A percentile compares a stretch with the other conserved stretches of the same genome.
These are phyloP conservation scores for Gaeumannomyces tritici DNA, from an alignment of 2,329 filamentous ascomycete genomes.

Conservation along the genomic window DNA sequence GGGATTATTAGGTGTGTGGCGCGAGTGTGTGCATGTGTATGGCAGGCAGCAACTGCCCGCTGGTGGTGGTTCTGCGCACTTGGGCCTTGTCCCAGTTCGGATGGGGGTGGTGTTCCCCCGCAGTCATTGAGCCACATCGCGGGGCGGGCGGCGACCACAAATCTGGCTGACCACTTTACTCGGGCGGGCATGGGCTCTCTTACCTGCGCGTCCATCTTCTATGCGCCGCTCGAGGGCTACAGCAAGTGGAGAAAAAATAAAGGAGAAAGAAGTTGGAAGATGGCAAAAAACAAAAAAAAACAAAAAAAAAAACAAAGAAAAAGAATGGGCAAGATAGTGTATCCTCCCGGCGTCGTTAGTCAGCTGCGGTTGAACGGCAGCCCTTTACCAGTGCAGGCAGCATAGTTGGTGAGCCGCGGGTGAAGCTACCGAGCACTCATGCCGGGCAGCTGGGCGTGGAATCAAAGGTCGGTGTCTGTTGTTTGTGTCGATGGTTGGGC, in stretches of 20 bases:
- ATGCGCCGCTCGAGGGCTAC: background rate
- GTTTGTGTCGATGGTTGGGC: background rate
- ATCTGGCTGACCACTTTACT: background rate
- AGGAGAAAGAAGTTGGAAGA: background rate
- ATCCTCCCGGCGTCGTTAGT: background rate
- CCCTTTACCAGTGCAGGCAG: conserved; percentile 1
- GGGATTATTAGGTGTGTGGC: no score
- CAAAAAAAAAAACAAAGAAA: background rate
- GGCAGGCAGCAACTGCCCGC: background rate
- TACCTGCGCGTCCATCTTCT: conserved; percentile 21
- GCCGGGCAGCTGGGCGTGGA: background rate
- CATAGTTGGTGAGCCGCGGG: background rate
- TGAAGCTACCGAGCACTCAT: conserved; percentile 1
- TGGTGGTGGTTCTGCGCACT: background rate
- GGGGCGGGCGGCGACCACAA: background rate
- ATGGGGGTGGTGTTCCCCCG: background rate
- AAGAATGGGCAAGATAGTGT: background rate
- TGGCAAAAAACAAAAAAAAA: background rate
- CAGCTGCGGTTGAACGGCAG: conserved; percentile 5
- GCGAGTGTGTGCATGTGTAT: background rate
- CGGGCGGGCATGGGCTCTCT: conserved; percentile 5
- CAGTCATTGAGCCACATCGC: background rate
- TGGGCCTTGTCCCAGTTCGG: background rate
- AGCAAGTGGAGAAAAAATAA: background rate
- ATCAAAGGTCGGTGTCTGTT: background rate